phyloP scores from a whole-genome alignment of 805 yeast species.

The Yarrowia sp. region DNA sequence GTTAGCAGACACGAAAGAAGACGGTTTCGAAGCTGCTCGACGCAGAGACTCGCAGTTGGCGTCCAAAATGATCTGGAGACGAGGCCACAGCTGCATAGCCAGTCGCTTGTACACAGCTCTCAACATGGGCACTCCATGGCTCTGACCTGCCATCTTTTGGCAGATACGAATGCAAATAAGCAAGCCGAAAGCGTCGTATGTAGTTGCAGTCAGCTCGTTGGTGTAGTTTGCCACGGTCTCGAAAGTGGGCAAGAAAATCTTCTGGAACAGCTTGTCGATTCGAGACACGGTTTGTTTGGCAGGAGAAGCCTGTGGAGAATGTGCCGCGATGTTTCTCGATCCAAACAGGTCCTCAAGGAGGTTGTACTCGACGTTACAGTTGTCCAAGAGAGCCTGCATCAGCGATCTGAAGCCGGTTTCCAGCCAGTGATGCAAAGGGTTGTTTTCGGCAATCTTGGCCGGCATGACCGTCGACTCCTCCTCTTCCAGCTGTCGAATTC shows the following conservation, averaged over 20 bases:
- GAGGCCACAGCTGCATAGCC: constrained; percentile 77
- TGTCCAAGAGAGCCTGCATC: constrained; percentile 69
- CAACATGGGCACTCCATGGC: constrained; percentile 67
- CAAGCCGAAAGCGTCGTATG: constrained; percentile 73
- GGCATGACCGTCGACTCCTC: constrained; percentile 65
- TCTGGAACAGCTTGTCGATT: constrained; percentile 40
- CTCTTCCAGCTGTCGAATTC: constrained; percentile 14
- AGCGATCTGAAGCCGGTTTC: constrained; percentile 73
- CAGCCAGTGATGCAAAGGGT: constrained; percentile 60
- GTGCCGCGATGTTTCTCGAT: constrained; percentile 41
- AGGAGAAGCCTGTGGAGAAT: constrained; percentile 4
- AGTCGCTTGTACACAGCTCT: constrained; percentile 68
- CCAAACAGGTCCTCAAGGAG: constrained; percentile 71
- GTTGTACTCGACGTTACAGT: constrained; percentile 69
- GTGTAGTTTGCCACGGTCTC: constrained; percentile 50
- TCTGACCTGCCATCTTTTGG: constrained; percentile 59
- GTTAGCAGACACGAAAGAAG: constrained; percentile 31
- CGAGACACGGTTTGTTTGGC: constrained; percentile 11
- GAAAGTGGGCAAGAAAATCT: constrained; percentile 53
- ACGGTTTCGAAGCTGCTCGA: constrained; percentile 44
- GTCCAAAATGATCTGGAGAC: constrained; percentile 72
- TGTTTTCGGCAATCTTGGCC: constrained; percentile 81
- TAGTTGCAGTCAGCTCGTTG: constrained; percentile 38
- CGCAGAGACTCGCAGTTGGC: constrained; percentile 70
- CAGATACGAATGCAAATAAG: constrained; percentile 69